These are phyloP conservation scores for Thraustochytrium sp. DNA, from an alignment of 352 stramenopile species.

Conservation along the genomic window DNA sequence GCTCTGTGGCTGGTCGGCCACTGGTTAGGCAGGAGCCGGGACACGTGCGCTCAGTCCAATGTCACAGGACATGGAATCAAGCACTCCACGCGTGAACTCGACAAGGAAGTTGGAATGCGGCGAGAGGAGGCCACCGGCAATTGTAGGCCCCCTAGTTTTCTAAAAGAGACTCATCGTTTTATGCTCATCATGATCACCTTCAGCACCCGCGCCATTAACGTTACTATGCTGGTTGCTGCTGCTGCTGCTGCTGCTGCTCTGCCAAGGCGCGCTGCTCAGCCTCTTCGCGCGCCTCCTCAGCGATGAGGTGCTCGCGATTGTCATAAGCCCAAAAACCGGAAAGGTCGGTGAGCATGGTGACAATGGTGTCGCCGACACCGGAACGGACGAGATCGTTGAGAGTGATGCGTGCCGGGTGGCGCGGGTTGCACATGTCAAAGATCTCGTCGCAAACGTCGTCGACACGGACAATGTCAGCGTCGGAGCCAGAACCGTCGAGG, in stretches of 20 bases:
- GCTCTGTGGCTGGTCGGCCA: too few relatives aligned
- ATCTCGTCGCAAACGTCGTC: conserved; percentile 48
- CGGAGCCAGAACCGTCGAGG: not conserved
- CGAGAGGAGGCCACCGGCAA: too few relatives aligned
- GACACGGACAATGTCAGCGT: conserved; percentile 16
- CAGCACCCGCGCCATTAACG: too few relatives aligned
- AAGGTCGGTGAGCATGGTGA: conserved; percentile 51
- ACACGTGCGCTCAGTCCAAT: too few relatives aligned
- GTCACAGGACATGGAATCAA: too few relatives aligned
- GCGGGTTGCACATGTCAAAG: conserved; percentile 36
- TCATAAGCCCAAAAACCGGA: conserved; percentile 53
- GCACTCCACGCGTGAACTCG: too few relatives aligned
- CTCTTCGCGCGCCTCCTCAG: conserved; percentile 22
- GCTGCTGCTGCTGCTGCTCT: not conserved
- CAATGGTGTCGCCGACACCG: conserved; percentile 49
- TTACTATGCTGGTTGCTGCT: too few relatives aligned
- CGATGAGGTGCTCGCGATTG: conserved; percentile 50
- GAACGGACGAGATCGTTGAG: conserved; percentile 47
- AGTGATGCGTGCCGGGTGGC: conserved; percentile 40
- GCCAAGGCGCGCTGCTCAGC: not conserved
- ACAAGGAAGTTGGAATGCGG: too few relatives aligned
- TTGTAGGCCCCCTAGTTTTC: too few relatives aligned
- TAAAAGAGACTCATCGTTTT: too few relatives aligned
- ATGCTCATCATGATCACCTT: too few relatives aligned
- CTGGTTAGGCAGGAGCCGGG: too few relatives aligned